Conservation (phyloP, 371 early-diverging fungal species). For the Mortierella sp. region DNA sequence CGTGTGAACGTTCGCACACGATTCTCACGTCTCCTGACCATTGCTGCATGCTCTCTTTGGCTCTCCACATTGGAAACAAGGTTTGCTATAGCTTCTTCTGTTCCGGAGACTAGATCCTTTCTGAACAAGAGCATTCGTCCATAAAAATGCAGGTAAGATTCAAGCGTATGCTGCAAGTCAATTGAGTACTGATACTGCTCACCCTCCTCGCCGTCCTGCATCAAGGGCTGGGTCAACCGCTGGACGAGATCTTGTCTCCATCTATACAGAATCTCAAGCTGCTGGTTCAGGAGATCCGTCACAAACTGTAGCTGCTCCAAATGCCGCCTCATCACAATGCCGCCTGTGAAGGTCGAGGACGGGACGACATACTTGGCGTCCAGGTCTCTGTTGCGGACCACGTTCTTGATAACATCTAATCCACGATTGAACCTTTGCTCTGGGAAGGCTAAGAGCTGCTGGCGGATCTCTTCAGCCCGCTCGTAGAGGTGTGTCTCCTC, state of each 20-base stretch:
- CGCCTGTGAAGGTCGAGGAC: conserved; percentile 9
- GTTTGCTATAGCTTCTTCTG: conserved; percentile 16
- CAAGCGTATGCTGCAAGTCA: conserved; percentile 43
- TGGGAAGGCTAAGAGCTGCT: conserved; percentile 44
- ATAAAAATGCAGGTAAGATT: conserved; percentile 38
- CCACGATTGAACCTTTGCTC: conserved; percentile 35
- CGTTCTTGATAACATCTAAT: neutral
- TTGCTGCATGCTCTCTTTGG: conserved; percentile 16
- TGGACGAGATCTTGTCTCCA: conserved; percentile 38
- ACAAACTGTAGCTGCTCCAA: conserved; percentile 25
- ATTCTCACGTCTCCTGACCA: conserved; percentile 34
- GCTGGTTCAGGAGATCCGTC: conserved; percentile 20
- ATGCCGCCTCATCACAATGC: conserved; percentile 24
- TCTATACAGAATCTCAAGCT: conserved; percentile 16
- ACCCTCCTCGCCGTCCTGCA: conserved; percentile 49
- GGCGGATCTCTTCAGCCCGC: conserved; percentile 61
- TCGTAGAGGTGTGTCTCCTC: conserved; percentile 61
- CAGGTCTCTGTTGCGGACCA: conserved; percentile 1
- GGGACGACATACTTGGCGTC: conserved; percentile 2
- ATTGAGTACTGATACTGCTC: conserved; percentile 51
- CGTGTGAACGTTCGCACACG: conserved; percentile 14
- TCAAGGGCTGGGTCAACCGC: conserved; percentile 32
- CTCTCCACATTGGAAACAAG: conserved; percentile 11
- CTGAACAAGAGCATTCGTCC: conserved; percentile 27
- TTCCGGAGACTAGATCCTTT: conserved; percentile 29